phyloP scores from a whole-genome alignment of 2,329 filamentous ascomycete genomes.

The Ophiostoma ulmi region DNA sequence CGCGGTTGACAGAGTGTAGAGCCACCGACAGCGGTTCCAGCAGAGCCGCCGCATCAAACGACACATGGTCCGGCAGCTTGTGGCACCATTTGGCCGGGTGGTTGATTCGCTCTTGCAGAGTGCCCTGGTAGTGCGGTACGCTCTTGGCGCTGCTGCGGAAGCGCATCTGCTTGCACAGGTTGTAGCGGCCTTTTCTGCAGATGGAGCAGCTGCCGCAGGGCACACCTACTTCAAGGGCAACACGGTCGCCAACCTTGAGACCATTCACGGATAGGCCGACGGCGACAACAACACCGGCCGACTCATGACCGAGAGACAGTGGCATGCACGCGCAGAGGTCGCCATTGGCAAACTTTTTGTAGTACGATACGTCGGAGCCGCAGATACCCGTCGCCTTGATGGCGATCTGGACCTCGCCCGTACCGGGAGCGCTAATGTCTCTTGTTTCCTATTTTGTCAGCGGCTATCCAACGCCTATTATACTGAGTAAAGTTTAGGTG shows the following conservation, averaged over 20 bases:
- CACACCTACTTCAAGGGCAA: constrained; percentile 54
- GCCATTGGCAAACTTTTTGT: constrained; percentile 67
- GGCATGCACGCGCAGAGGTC: constrained; percentile 62
- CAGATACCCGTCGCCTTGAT: constrained; percentile 64
- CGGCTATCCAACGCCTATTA: background rate
- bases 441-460: constrained; percentile 43
- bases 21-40: constrained; percentile 59
- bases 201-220: constrained; percentile 49
- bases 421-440: constrained; percentile 43
- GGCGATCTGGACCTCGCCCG: constrained; percentile 58
- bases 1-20: constrained; percentile 56
- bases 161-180: constrained; percentile 57
- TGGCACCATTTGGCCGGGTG: constrained; percentile 59
- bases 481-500: background rate
- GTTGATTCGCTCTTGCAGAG: constrained; percentile 58
- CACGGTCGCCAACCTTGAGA: constrained; percentile 52
- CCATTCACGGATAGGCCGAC: constrained; percentile 50
- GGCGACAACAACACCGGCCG: constrained; percentile 53
- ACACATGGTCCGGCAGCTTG: constrained; percentile 56
- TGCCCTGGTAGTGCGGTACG: constrained; percentile 59
- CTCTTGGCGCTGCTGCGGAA: constrained; percentile 60
- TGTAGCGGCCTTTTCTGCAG: constrained; percentile 53
- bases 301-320: constrained; percentile 60
- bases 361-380: constrained; percentile 66
- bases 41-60: constrained; percentile 55